Percentiles rank a stretch among this genome's conserved stretches.
Conservation (phyloP, 1,284 basidiomycete species). For the Cutaneotrichosporon dermatis region DNA sequence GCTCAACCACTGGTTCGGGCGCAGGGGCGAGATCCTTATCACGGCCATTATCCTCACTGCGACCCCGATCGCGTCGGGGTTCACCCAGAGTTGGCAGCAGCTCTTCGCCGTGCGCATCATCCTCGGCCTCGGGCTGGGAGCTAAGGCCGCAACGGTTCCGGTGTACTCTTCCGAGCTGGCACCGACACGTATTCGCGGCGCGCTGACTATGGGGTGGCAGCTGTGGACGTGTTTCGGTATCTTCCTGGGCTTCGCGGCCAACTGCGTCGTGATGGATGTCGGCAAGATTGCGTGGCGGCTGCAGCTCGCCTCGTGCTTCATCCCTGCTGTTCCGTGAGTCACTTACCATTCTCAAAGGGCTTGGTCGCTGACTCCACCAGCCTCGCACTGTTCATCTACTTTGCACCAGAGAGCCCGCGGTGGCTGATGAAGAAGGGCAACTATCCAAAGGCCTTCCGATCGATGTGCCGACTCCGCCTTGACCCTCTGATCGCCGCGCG, state of each 20-base stretch:
- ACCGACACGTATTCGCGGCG: slow-evolving; percentile 52
- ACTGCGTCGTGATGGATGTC: slow-evolving; percentile 17
- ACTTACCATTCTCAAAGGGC: no score
- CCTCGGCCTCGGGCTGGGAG: slow-evolving; percentile 44
- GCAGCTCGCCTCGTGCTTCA: slow-evolving; percentile 49
- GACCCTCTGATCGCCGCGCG: slow-evolving; percentile 66
- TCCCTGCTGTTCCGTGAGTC: slow-evolving; percentile 48
- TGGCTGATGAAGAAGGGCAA: slow-evolving; percentile 45
- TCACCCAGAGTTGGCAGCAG: slow-evolving; percentile 58
- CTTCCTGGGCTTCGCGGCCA: slow-evolving; percentile 32
- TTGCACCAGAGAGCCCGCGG: slow-evolving; percentile 29
- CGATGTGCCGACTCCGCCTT: slow-evolving; percentile 61
- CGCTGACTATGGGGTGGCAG: slow-evolving; percentile 51
- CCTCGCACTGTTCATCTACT: slow-evolving; percentile 6
- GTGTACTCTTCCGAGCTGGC: slow-evolving; percentile 45
- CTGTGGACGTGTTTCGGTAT: slow-evolving; percentile 22
- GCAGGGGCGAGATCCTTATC: slow-evolving; percentile 68
- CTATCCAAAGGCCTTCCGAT: slow-evolving; percentile 60
- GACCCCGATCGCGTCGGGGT: slow-evolving; percentile 50
- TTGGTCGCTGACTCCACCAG: background rate
- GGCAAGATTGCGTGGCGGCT: slow-evolving; percentile 49
- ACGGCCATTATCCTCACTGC: slow-evolving; percentile 52
- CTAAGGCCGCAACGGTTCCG: slow-evolving; percentile 52
- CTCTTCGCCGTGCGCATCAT: slow-evolving; percentile 49
- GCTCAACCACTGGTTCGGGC: slow-evolving; percentile 59